A percentile compares a stretch with the other conserved stretches of the same genome.
Conservation (phyloP, 225 moss, liverwort and hornwort species). For the Bryum argenteum region DNA sequence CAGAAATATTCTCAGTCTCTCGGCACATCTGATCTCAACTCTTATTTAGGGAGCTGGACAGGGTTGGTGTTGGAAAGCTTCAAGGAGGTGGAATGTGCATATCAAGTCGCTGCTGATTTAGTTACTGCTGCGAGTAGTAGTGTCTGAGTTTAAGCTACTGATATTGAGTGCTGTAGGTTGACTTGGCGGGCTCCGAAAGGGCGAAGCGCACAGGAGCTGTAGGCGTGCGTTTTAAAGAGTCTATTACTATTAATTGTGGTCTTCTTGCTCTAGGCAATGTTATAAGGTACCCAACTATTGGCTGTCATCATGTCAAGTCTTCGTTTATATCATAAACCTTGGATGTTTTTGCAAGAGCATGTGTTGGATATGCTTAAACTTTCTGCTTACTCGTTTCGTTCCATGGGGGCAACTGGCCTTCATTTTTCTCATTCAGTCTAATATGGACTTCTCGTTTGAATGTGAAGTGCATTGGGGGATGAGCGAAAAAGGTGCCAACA, state of each 20-base stretch:
- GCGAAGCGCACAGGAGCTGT: constrained; percentile 96
- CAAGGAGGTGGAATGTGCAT: constrained; percentile 23
- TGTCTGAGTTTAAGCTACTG: constrained; percentile 25
- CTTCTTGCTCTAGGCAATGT: constrained; percentile 92
- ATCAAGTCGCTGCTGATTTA: neutral
- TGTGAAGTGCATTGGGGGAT: constrained; percentile 88
- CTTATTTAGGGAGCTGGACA: constrained; percentile 15
- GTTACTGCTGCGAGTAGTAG: constrained; percentile 2
- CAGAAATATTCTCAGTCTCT: constrained; percentile 5
- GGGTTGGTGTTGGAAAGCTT: constrained; percentile 16
- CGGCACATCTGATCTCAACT: constrained; percentile 1
- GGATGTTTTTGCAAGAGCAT: constrained; percentile 17
- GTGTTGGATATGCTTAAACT: constrained; percentile 13
- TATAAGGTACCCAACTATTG: constrained; percentile 66
- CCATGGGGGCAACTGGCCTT: neutral
- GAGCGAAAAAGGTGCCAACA: constrained; percentile 93
- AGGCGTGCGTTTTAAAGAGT: constrained; percentile 91
- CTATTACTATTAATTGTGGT: constrained; percentile 92
- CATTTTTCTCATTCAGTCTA: constrained; percentile 13
- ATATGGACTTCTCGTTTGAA: constrained; percentile 38
- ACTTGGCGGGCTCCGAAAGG: constrained; percentile 91
- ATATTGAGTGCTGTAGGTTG: constrained; percentile 63
- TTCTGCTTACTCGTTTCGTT: constrained; percentile 18
- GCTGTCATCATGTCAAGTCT: constrained; percentile 17
- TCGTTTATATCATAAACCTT: constrained; percentile 8